These are phyloP conservation scores for Xylaria acuta DNA, from an alignment of 495 filamentous ascomycete genomes.

Conservation along the genomic window DNA sequence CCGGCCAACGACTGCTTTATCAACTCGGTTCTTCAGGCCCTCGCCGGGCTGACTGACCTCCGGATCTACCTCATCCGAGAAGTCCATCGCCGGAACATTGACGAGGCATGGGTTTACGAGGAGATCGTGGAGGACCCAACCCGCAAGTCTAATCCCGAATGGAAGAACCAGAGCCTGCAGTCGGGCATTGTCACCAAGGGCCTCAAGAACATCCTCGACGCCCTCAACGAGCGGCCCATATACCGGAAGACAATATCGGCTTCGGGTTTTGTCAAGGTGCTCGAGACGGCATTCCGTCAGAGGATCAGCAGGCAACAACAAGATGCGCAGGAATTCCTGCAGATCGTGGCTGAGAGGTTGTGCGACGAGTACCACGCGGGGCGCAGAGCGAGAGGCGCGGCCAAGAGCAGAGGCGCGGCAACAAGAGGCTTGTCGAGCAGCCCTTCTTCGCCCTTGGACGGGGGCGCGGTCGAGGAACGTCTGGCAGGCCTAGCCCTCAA, in stretches of 20 bases:
- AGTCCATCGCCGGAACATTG: constrained; percentile 78
- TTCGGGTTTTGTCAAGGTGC: constrained; percentile 72
- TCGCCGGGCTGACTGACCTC: constrained; percentile 93
- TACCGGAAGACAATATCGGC: constrained; percentile 94
- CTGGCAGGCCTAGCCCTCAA: constrained; percentile 29
- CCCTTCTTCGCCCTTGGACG: constrained; percentile 30
- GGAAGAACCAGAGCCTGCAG: constrained; percentile 77
- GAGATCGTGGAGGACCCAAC: constrained; percentile 50
- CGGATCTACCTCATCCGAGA: constrained; percentile 90
- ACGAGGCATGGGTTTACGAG: constrained; percentile 74
- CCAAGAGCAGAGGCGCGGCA: constrained; percentile 32
- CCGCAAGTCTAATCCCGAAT: constrained; percentile 59
- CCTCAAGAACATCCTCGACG: constrained; percentile 89
- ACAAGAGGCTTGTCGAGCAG: not conserved
- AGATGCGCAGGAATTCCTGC: constrained; percentile 97
- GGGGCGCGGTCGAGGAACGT: constrained; percentile 34
- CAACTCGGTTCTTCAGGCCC: constrained; percentile 92
- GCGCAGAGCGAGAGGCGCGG: constrained; percentile 65
- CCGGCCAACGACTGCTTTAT: constrained; percentile 99
- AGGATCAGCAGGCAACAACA: constrained; percentile 93
- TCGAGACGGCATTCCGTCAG: constrained; percentile 87
- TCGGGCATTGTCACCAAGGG: constrained; percentile 82
- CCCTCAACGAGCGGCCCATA: constrained; percentile 91
- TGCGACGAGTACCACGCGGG: constrained; percentile 94
- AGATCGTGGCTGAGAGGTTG: constrained; percentile 89